Evolutionary conservation across 805 yeast species (phyloP).

Genomic region (Cyberlindnera samutprakarnensis): DNA sequence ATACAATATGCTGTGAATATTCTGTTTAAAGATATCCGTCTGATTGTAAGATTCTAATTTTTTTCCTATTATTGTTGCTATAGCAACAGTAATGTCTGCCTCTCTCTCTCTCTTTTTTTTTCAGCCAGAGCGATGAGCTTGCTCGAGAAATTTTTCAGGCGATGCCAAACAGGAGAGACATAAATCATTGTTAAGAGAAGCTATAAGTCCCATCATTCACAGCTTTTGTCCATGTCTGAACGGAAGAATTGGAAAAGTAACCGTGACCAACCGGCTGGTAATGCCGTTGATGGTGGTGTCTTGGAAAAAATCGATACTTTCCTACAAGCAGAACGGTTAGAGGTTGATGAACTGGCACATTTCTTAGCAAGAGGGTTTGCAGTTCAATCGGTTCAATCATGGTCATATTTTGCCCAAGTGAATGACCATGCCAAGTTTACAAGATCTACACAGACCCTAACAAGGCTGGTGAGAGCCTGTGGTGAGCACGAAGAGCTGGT

Average conservation of each 20-base stretch:
- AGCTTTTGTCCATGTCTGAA: too few species aligned
- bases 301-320: constrained; percentile 14
- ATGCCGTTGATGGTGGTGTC: constrained; percentile 10
- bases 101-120: too few species aligned
- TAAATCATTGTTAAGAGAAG: too few species aligned
- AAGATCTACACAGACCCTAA: constrained; percentile 33
- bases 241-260: constrained; percentile 12
- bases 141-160: too few species aligned
- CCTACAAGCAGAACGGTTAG: constrained; percentile 3
- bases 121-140: too few species aligned
- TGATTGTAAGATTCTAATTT: too few species aligned
- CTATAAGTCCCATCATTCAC: too few species aligned
- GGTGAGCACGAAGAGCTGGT: constrained; percentile 11
- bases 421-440: constrained; percentile 48
- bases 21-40: too few species aligned
- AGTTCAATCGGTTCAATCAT: constrained; percentile 33
- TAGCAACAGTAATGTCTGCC: too few species aligned
- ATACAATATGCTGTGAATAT: too few species aligned
- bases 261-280: constrained; percentile 3
- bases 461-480: constrained; percentile 26
- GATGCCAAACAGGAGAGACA: too few species aligned
- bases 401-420: constrained; percentile 39
- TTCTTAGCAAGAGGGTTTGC: constrained; percentile 29
- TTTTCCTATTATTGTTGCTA: too few species aligned
- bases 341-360: constrained; percentile 9